Percentiles rank a stretch among this genome's conserved stretches.
phyloP scores from a whole-genome alignment of 1,139 yeast genomes.

The Sugiyamaella castrensis region DNA sequence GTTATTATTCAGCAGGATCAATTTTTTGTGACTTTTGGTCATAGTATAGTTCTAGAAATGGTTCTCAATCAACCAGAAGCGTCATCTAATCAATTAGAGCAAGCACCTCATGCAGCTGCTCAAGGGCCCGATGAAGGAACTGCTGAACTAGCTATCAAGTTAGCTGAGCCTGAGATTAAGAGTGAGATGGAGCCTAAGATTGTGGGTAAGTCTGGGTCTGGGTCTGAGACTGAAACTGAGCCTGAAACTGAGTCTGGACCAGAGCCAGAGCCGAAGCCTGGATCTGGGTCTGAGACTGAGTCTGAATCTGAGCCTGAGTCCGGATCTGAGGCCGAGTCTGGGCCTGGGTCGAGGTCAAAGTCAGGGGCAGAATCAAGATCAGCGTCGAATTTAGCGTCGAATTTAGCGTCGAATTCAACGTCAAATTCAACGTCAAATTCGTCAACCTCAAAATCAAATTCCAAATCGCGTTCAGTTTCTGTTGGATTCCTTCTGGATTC shows the following conservation, averaged over 20 bases:
- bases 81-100: too few species aligned
- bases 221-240: not conserved
- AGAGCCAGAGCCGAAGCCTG: not conserved
- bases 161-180: not conserved
- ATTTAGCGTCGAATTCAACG: not conserved
- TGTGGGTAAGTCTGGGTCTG: not conserved
- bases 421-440: not conserved
- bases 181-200: not conserved
- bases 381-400: not conserved
- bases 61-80: too few species aligned
- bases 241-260: not conserved
- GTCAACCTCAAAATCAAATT: not conserved
- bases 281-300: not conserved
- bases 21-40: too few species aligned
- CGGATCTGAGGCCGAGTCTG: not conserved
- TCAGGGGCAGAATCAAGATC: not conserved
- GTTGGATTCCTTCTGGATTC: too few species aligned
- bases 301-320: not conserved
- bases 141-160: too few species aligned
- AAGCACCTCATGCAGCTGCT: too few species aligned
- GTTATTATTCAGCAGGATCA: too few species aligned
- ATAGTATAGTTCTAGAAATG: too few species aligned
- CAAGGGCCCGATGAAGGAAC: too few species aligned
- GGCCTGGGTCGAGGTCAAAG: not conserved
- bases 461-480: too few species aligned